Percentiles rank a stretch among this genome's conserved stretches.
Conservation (phyloP, 2,329 filamentous ascomycete genomes). For the Zymoseptoria brevis region DNA sequence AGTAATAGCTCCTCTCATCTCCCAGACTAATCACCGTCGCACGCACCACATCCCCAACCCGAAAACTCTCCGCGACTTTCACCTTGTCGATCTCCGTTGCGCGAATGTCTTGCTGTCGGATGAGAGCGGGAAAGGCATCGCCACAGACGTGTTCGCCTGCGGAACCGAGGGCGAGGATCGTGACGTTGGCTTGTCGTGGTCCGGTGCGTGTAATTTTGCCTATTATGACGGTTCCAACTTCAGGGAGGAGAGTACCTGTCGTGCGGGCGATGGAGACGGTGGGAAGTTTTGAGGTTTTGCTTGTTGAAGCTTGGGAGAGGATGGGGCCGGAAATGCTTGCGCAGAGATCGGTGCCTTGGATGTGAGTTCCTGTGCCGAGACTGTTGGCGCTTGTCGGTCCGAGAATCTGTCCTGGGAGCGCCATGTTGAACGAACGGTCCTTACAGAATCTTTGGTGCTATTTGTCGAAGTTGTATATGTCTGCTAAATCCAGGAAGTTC, state of each 20-base stretch:
- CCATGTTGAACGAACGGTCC: conserved; percentile 35
- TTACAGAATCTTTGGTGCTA: not conserved
- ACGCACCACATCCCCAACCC: conserved; percentile 84
- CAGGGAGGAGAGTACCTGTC: conserved; percentile 72
- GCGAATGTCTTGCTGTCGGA: conserved; percentile 67
- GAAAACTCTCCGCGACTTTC: conserved; percentile 81
- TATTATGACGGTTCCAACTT: conserved; percentile 72
- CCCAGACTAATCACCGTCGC: conserved; percentile 77
- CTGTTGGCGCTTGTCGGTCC: conserved; percentile 59
- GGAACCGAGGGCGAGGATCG: conserved; percentile 74
- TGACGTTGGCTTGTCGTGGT: conserved; percentile 74
- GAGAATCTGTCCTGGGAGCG: conserved; percentile 74
- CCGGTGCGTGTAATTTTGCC: conserved; percentile 79
- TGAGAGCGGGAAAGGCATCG: conserved; percentile 28
- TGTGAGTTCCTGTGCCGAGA: conserved; percentile 76
- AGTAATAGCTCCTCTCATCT: conserved; percentile 90
- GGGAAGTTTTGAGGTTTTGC: conserved; percentile 43
- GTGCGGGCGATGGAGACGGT: conserved; percentile 34
- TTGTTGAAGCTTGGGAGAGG: conserved; percentile 26
- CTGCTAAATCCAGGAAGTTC: not conserved
- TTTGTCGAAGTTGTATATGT: not conserved
- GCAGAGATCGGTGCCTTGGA: conserved; percentile 65
- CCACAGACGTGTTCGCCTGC: conserved; percentile 20
- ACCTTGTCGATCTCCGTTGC: conserved; percentile 95
- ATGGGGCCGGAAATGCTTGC: conserved; percentile 70